phyloP scores from a whole-genome alignment of 140 eudicot genomes.

The Flaveria floridana region DNA sequence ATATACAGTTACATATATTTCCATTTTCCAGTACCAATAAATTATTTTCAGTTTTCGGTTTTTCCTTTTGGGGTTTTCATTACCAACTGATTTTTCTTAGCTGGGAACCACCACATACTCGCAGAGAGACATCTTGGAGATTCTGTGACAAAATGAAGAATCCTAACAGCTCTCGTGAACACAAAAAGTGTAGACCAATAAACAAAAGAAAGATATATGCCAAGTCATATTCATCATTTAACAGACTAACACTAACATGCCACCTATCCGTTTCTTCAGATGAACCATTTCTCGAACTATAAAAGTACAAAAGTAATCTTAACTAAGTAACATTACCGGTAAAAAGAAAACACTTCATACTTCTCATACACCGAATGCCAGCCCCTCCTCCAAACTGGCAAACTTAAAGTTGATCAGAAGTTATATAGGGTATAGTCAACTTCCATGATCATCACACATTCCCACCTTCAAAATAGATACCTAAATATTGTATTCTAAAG shows the following conservation, averaged over 20 bases:
- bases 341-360: no score
- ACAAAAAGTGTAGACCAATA: slow-evolving; percentile 5
- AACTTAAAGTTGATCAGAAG: no score
- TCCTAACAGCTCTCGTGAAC: not conserved
- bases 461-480: not conserved
- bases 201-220: not conserved
- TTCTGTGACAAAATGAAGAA: not conserved
- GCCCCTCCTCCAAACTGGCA: no score
- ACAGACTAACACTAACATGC: not conserved
- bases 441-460: not conserved
- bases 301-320: no score
- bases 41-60: not conserved
- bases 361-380: no score
- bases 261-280: not conserved
- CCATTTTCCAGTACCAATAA: not conserved
- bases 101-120: not conserved
- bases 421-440: not conserved
- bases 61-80: not conserved
- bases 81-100: not conserved
- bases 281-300: not conserved
- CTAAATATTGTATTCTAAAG: not conserved
- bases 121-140: not conserved
- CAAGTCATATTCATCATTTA: not conserved
- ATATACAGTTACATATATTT: no score
- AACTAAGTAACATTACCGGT: no score